Evolutionary conservation across 2,329 filamentous ascomycete species (phyloP).

Genomic region (Aspergillus glaucus): DNA sequence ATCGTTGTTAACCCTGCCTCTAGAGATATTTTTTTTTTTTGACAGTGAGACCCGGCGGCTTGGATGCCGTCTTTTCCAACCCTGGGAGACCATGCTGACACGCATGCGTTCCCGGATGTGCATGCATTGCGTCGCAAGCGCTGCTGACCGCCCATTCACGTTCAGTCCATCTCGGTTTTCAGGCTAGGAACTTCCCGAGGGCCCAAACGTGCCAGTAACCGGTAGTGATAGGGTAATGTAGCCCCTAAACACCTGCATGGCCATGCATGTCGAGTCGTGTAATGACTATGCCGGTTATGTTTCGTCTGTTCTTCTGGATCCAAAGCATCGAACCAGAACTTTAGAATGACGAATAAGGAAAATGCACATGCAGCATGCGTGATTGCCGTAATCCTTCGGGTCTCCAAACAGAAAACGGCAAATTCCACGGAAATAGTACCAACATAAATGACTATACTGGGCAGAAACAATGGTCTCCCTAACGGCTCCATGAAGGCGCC

Average conservation of each 20-base stretch:
- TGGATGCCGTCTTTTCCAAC: conserved; percentile 15
- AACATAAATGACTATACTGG: not conserved
- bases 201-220: not conserved
- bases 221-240: not conserved
- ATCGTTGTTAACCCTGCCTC: conserved; percentile 15
- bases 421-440: not conserved
- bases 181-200: not conserved
- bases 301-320: not conserved
- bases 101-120: conserved; percentile 16
- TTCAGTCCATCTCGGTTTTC: not conserved
- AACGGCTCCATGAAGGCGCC: no score
- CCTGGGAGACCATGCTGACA: conserved; percentile 8
- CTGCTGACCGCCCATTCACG: not conserved
- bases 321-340: not conserved
- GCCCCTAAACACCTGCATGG: not conserved
- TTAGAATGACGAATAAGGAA: not conserved
- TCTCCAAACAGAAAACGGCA: not conserved
- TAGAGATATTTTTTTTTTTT: conserved; percentile 3
- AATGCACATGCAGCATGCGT: not conserved
- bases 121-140: conserved; percentile 3
- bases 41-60: conserved; percentile 18
- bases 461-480: no score
- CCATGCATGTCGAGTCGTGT: not conserved
- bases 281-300: not conserved
- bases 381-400: not conserved